Evolutionary conservation across 2,329 filamentous ascomycete species (phyloP).

Genomic region (Tothia fuscella): DNA sequence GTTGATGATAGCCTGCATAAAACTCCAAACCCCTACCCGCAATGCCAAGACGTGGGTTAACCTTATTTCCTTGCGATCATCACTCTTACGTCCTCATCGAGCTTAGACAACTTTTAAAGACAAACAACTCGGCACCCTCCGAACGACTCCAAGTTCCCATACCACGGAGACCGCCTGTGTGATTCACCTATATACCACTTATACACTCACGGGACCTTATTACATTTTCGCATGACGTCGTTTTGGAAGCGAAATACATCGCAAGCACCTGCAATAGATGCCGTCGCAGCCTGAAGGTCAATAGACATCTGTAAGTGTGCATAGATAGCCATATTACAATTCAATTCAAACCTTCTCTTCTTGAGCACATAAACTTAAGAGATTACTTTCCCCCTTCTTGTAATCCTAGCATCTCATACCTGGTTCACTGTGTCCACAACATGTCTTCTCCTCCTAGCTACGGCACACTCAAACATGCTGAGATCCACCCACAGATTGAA

Average conservation of each 20-base stretch:
- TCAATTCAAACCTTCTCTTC: background rate
- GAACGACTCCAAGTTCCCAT: too few relatives aligned
- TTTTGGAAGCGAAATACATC: background rate
- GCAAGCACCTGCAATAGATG: background rate
- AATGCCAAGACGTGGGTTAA: too few relatives aligned
- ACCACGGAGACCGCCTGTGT: too few relatives aligned
- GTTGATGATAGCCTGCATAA: too few relatives aligned
- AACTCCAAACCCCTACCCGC: too few relatives aligned
- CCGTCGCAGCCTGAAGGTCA: too few relatives aligned
- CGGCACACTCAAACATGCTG: constrained; percentile 1
- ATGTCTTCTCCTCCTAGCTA: constrained; percentile 5
- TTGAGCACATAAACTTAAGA: background rate
- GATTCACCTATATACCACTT: too few relatives aligned
- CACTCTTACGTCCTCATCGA: too few relatives aligned
- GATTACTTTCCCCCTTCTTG: background rate
- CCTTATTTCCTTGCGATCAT: too few relatives aligned
- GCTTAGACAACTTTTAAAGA: too few relatives aligned
- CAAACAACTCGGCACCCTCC: too few relatives aligned
- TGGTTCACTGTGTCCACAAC: background rate
- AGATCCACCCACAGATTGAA: constrained; percentile 2
- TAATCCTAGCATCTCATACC: background rate
- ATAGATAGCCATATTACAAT: background rate
- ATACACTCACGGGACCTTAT: constrained; percentile 18
- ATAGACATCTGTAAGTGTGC: constrained; percentile 3
- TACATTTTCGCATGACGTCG: constrained; percentile 2